Percentiles rank a stretch among this genome's conserved stretches.
These are phyloP conservation scores for Tetrahymena elliotti DNA, from an alignment of 73 alveolate species.

Conservation along the genomic window DNA sequence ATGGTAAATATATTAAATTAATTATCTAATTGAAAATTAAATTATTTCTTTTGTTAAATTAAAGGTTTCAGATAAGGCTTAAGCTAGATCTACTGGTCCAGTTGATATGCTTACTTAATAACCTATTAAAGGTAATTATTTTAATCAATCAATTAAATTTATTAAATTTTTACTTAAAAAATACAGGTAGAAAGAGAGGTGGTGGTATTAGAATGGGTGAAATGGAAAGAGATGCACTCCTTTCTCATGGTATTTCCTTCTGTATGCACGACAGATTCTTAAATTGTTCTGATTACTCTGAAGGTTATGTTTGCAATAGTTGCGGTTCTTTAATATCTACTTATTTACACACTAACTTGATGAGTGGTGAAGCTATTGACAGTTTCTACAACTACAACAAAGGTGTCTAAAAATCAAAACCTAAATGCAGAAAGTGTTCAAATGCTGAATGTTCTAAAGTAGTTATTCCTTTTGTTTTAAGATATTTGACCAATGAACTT, in stretches of 20 bases:
- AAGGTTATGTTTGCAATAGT: conserved; percentile 86
- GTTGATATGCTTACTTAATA: conserved; percentile 92
- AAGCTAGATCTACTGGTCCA: conserved; percentile 97
- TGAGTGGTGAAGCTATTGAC: conserved; percentile 17
- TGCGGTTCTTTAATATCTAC: conserved; percentile 85
- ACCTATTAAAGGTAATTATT: conserved; percentile 82
- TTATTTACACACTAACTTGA: neutral
- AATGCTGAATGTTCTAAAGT: conserved; percentile 82
- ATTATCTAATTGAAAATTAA: neutral
- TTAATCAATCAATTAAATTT: too few relatives aligned
- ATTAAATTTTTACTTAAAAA: too few relatives aligned
- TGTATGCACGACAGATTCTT: conserved; percentile 94
- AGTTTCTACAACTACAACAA: neutral
- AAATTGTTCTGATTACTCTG: conserved; percentile 94
- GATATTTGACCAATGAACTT: conserved; percentile 91
- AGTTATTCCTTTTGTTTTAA: conserved; percentile 89
- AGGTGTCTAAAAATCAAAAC: conserved; percentile 55
- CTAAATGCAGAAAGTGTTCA: conserved; percentile 80
- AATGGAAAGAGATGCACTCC: conserved; percentile 99
- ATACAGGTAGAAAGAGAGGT: conserved; percentile 81
- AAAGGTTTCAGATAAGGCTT: conserved; percentile 81
- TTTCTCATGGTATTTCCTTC: conserved; percentile 98
- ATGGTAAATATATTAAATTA: conserved; percentile 58
- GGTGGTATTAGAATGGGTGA: conserved; percentile 99
- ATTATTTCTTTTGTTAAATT: neutral